Evolutionary conservation across 2,329 filamentous ascomycete genomes (phyloP).

Genomic region (Xylariaceae sp.): DNA sequence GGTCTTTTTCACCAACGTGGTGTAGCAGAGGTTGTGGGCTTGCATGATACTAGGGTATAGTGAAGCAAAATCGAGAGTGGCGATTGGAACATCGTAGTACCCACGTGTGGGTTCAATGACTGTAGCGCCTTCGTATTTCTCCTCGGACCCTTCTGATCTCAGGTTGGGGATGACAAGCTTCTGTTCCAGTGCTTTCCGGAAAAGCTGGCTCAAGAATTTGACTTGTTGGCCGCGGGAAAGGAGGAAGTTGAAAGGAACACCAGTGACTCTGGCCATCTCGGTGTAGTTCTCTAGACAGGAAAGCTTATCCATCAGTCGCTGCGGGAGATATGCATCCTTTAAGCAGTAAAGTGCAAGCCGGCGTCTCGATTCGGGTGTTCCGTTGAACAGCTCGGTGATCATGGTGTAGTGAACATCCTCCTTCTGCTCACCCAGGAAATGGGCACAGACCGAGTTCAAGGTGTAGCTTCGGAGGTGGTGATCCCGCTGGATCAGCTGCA

Average conservation of each 20-base stretch:
- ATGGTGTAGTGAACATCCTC: constrained; percentile 98
- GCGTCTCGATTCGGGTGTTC: constrained; percentile 85
- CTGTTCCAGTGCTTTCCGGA: constrained; percentile 89
- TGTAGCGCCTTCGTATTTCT: constrained; percentile 95
- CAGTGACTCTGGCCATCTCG: constrained; percentile 98
- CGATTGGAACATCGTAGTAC: constrained; percentile 92
- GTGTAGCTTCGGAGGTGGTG: constrained; percentile 96
- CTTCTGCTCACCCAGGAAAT: constrained; percentile 95
- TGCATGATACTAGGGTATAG: constrained; percentile 99
- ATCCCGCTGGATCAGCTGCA: constrained; percentile 93
- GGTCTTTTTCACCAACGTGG: constrained; percentile 76
- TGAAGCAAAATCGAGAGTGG: constrained; percentile 96
- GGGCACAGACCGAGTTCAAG: constrained; percentile 88
- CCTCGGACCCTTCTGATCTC: constrained; percentile 62
- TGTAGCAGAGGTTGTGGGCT: constrained; percentile 97
- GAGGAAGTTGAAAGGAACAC: constrained; percentile 93
- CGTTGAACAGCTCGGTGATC: constrained; percentile 98
- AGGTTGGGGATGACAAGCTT: constrained; percentile 91
- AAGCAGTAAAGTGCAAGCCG: constrained; percentile 92
- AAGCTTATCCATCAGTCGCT: constrained; percentile 91
- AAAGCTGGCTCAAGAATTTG: constrained; percentile 95
- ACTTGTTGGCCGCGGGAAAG: constrained; percentile 91
- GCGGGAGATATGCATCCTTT: constrained; percentile 94
- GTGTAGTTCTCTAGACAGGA: constrained; percentile 99
- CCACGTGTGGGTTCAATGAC: constrained; percentile 93